Conservation (phyloP, 2,329 filamentous ascomycete species). For the Macrophomina pseudophaseolina region DNA sequence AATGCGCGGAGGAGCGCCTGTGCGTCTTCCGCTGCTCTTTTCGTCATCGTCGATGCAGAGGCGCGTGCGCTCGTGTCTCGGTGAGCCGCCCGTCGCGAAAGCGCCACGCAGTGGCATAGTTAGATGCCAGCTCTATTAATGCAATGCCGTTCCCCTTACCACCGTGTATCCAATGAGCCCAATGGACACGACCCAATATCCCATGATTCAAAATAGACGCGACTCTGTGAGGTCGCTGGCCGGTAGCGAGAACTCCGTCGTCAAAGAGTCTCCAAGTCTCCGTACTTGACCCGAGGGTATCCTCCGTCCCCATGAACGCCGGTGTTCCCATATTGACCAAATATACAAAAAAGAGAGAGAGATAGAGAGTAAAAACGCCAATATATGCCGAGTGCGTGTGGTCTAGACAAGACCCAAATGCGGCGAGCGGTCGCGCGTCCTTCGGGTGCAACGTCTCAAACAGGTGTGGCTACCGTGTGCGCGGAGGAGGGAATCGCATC, state of each 20-base stretch:
- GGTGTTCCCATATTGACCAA: slow-evolving; percentile 6
- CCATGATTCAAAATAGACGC: slow-evolving; percentile 1
- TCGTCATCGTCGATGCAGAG: slow-evolving; percentile 16
- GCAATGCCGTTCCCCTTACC: slow-evolving; percentile 1
- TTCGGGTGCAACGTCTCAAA: slow-evolving; percentile 40
- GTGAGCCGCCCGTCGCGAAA: slow-evolving; percentile 14
- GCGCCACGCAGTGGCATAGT: not conserved
- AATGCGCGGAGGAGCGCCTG: not conserved
- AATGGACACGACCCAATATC: slow-evolving; percentile 7
- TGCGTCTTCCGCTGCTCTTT: slow-evolving; percentile 5
- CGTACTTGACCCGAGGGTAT: slow-evolving; percentile 18
- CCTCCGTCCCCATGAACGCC: slow-evolving; percentile 19
- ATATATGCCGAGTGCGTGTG: slow-evolving; percentile 15
- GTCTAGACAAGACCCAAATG: not conserved
- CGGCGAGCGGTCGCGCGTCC: slow-evolving; percentile 31
- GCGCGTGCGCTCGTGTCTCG: slow-evolving; percentile 6
- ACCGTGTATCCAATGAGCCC: slow-evolving; percentile 18
- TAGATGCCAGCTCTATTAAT: slow-evolving; percentile 16
- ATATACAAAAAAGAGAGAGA: not conserved
- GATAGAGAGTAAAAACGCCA: slow-evolving; percentile 10
- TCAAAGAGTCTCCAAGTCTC: slow-evolving; percentile 7
- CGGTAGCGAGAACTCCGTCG: slow-evolving; percentile 9
- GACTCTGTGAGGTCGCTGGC: not conserved
- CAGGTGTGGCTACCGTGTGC: slow-evolving; percentile 32
- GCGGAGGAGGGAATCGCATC: slow-evolving; percentile 48